phyloP scores from a whole-genome alignment of 495 filamentous ascomycete species.

The Ascobolus immersus region DNA sequence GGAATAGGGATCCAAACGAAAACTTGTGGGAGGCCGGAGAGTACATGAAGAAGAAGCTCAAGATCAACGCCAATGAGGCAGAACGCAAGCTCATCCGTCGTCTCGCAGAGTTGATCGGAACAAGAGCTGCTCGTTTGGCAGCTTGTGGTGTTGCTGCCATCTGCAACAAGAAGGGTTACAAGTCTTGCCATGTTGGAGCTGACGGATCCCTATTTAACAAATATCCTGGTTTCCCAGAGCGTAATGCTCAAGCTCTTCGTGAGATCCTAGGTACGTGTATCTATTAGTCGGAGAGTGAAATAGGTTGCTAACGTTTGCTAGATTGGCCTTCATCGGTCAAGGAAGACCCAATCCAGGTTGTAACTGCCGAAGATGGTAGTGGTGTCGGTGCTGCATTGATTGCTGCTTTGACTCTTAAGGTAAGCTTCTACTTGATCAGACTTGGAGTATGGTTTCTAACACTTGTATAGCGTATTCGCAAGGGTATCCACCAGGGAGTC shows the following conservation, averaged over 20 bases:
- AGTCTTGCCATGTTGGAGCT: slow-evolving; percentile 75
- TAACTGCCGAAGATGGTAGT: slow-evolving; percentile 76
- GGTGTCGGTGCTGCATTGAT: slow-evolving; percentile 93
- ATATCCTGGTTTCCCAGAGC: slow-evolving; percentile 87
- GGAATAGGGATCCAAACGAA: slow-evolving; percentile 58
- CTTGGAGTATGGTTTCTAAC: background rate
- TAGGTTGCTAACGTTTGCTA: background rate
- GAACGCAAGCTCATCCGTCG: slow-evolving; percentile 73
- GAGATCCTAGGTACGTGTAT: slow-evolving; percentile 51
- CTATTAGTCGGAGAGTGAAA: background rate
- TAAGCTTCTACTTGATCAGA: background rate
- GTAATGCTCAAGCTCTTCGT: slow-evolving; percentile 64
- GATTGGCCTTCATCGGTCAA: slow-evolving; percentile 40
- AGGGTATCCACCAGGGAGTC: slow-evolving; percentile 15
- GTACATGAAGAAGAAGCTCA: slow-evolving; percentile 46
- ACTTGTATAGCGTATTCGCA: slow-evolving; percentile 10
- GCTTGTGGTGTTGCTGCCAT: slow-evolving; percentile 88
- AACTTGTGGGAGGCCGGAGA: slow-evolving; percentile 69
- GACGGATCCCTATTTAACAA: slow-evolving; percentile 96
- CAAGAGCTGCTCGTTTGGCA: slow-evolving; percentile 72
- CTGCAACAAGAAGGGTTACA: slow-evolving; percentile 76
- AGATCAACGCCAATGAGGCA: slow-evolving; percentile 36
- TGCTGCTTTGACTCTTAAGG: slow-evolving; percentile 72
- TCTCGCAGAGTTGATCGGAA: slow-evolving; percentile 78
- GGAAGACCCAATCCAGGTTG: slow-evolving; percentile 60